Base-by-base conservation (phyloP, 2,329 filamentous ascomycete species). In the Scedosporium minutisporum region DNA sequence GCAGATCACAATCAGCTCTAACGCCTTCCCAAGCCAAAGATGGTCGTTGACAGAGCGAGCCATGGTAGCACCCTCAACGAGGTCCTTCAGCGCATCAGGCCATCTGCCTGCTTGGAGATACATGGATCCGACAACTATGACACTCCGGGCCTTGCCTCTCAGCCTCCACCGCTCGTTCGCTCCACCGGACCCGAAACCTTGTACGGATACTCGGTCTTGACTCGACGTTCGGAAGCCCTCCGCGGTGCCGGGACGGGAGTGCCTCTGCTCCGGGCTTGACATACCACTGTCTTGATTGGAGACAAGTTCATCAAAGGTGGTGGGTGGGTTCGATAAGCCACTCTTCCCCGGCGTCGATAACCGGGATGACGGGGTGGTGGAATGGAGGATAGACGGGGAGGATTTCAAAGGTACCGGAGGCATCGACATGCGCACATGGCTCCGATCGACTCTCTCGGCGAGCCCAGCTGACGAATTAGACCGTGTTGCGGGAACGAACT, bases 21-120 rank as follows among this genome's bases (percentile, higher is more conserved):
- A 80, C 1, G 91, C 93, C 75, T 97, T 97, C 18, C 90, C 95
- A 75, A 97, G 91, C 93, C 95, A 99, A n/a, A 97, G 74, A 74
- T 96, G 91, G 74, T 99, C 95, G 68, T 91, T 93, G 64, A 90
- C 83, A 44, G 86, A 87, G 68, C 91, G 88, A 16, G 91, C 88
- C 67, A 88, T 85, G 9, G 84, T 83, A 1, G 90, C 92, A 62
- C 89, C 91, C 64, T 97, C 93, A 9, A 86, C 80, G 23, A 97
- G 82, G 71, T 96, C 91, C 71, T 86, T 89, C 57, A 97, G 74
- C 6, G 93, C 93, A 75, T 97, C 93, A 58, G 82, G 84, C 92
- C 95, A 97, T 65, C 92, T 86, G 27, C 95, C 95, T 61, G 91
- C 89, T 73, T 93, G 89, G 67, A 99, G 83, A 72, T 93, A 96